Evolutionary conservation across 2,329 filamentous ascomycete species (phyloP), one percentile per base, ranked within the genome.

Genomic region (Magnaporthiopsis incrustans): DNA sequence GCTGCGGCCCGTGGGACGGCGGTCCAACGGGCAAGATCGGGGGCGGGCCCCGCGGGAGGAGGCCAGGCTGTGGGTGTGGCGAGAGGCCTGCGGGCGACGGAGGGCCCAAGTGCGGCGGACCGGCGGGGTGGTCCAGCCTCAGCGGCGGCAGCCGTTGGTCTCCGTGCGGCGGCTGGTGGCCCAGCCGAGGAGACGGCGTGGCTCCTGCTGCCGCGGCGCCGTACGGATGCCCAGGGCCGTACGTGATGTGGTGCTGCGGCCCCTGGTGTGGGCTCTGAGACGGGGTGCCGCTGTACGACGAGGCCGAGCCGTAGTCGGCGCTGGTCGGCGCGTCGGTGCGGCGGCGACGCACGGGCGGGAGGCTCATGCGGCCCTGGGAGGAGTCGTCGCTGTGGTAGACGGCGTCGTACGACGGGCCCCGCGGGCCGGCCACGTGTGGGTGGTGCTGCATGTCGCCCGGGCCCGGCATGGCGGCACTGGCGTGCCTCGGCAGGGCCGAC

Each of bases 91-190:
- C 44, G 2, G 44, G 44, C 44, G 44, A 53, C 18, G 44, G 44
- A 22, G 44, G 44, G 22, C 44, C 44, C 44, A 53, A 11, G 44
- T 38, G 35, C 35, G 44, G 44, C 5, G 18, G 18, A 6, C 44
- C 44, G 44, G 44, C 44, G 44, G 70, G 69, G 50, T 74, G 74
- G 56, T 84, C 81, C 67, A 84, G 77, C 6, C 81, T 75, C 53
- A 85, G 68, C 2, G 82, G 80, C 5, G 82, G 82, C 3, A 84
- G 72, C 64, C 79, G 75, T 12, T 82, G 78, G 15, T 74, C 44
- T 74, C 6, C 75, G 73, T 1, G 73, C 71, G 1, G 76, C 73
- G 1, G 76, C 73, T 8, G 32, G 25, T 30, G 62, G 22, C 50
- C 44, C 76, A 0, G 77, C 75, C 57, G 76, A 70, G 4, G 68